Evolutionary conservation across 2,329 filamentous ascomycete genomes (phyloP), one percentile per base, ranked within the genome.

Genomic region (Clathrospora elynae): DNA sequence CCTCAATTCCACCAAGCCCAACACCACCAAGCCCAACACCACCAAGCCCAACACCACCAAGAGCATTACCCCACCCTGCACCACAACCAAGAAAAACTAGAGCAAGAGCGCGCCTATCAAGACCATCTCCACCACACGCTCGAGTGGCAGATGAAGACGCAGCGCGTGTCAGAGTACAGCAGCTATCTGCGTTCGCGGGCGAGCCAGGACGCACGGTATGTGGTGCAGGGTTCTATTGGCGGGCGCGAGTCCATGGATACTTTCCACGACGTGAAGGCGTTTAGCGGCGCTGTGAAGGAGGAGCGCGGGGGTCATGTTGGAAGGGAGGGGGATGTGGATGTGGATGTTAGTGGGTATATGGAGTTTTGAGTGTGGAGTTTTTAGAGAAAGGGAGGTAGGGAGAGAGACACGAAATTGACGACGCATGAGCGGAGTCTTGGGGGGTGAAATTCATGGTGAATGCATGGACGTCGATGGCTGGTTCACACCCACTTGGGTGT

Each of bases 141-240:
- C 9, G 45, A 56, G 28, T 59, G 56, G 56, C 52, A 58, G 33
- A 40, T 49, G 4, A 57, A 52, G 32, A 35, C 42, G 6, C 50
- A 51, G 35, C 57, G 57, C 6, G 57, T 61, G 5, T 49, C 42
- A 6, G 50, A 58, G 25, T 61, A 61, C 34, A 53, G 41, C 22
- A 40, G 31, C 14, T 59, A 59, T 14, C 50, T 61, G 6, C 50
- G 57, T 7, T 35, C 38, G 23, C 43, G 42, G 16, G 57, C 57
- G 2, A 58, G 57, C 22, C 30, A 33, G 11, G 35, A 33, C 10
- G 46, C 48, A 3, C 44, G 29, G 16, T 31, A 46, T 16, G 22
- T 45, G 7, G 42, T 57, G 9, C 26, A 42, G 8, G 33, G 35
- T n/a, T 30, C 23, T 3, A n/a, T n/a, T n/a, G n/a, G n/a, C 19